phyloP scores from a whole-genome alignment of 2,329 filamentous ascomycete genomes.

The Nothopassalora personata region DNA sequence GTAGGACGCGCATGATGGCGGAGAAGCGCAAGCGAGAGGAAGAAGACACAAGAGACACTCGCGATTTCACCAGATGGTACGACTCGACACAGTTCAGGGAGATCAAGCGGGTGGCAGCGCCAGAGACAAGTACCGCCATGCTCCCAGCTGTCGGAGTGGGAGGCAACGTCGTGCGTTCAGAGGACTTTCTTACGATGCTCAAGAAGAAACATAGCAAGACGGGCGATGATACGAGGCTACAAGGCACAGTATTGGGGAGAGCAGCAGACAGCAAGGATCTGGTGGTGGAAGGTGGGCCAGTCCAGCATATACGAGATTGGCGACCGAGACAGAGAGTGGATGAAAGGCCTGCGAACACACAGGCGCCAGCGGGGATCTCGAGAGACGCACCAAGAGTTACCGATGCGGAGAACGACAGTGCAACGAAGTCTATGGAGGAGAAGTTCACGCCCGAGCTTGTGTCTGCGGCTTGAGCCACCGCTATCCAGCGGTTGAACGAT shows the following conservation, averaged over 20 bases:
- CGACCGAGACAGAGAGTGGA: slow-evolving; percentile 30
- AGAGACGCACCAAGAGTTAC: not conserved
- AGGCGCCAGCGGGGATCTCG: not conserved
- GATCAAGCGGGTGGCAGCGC: slow-evolving; percentile 73
- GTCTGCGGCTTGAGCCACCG: not conserved
- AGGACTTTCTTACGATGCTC: slow-evolving; percentile 52
- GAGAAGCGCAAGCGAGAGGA: slow-evolving; percentile 46
- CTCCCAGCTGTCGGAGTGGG: slow-evolving; percentile 37
- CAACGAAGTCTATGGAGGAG: not conserved
- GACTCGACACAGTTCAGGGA: slow-evolving; percentile 67
- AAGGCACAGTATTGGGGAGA: slow-evolving; percentile 76
- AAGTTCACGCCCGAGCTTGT: not conserved
- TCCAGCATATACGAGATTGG: slow-evolving; percentile 65
- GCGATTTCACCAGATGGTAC: slow-evolving; percentile 76
- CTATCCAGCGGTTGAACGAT: not conserved
- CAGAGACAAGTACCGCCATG: slow-evolving; percentile 47
- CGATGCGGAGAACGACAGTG: not conserved
- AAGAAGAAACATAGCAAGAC: slow-evolving; percentile 92
- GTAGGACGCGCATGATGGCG: slow-evolving; percentile 27
- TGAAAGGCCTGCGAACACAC: slow-evolving; percentile 5
- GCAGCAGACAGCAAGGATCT: slow-evolving; percentile 65
- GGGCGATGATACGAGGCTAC: slow-evolving; percentile 72
- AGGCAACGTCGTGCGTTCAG: slow-evolving; percentile 37
- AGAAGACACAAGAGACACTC: slow-evolving; percentile 74
- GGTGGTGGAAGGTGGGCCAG: slow-evolving; percentile 70